Conservation (phyloP, 1,284 basidiomycete genomes). For the Ceratobasidium theobromae region DNA sequence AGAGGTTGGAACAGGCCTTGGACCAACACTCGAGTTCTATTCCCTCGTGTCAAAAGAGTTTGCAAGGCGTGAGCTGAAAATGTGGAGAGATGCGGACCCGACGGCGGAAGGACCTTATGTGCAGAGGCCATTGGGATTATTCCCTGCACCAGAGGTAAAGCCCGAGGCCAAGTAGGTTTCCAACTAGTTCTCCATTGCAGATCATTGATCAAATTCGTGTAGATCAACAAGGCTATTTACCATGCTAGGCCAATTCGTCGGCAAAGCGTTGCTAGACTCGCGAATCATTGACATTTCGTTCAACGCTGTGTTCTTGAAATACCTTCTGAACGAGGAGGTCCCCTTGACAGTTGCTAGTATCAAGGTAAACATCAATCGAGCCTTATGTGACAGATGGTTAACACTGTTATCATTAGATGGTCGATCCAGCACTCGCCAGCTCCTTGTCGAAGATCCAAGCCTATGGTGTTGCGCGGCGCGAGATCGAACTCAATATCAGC, state of each 20-base stretch:
- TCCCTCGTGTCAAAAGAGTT: conserved; percentile 92
- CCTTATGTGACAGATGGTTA: neutral
- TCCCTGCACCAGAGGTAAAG: conserved; percentile 67
- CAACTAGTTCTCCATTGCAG: neutral
- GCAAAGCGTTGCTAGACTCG: conserved; percentile 95
- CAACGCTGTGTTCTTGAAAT: conserved; percentile 89
- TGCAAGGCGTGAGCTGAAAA: conserved; percentile 78
- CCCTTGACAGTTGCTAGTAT: conserved; percentile 81
- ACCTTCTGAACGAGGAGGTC: conserved; percentile 82
- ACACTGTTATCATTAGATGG: conserved; percentile 51
- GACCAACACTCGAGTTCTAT: conserved; percentile 98
- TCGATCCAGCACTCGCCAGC: conserved; percentile 82
- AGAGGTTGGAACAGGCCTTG: conserved; percentile 96
- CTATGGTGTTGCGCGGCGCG: conserved; percentile 46
- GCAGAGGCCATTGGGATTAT: conserved; percentile 80
- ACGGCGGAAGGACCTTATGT: conserved; percentile 67
- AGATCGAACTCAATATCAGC: conserved; percentile 45
- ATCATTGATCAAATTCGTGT: neutral
- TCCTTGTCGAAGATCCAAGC: conserved; percentile 80
- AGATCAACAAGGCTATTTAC: conserved; percentile 71
- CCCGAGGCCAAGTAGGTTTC: conserved; percentile 33
- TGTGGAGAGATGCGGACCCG: conserved; percentile 87
- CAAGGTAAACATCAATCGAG: conserved; percentile 52
- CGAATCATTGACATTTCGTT: conserved; percentile 96
- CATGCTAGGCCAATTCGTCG: conserved; percentile 95